Evolutionary conservation across 2,329 filamentous ascomycete genomes (phyloP).

Genomic region (Aspergillus alliaceus): DNA sequence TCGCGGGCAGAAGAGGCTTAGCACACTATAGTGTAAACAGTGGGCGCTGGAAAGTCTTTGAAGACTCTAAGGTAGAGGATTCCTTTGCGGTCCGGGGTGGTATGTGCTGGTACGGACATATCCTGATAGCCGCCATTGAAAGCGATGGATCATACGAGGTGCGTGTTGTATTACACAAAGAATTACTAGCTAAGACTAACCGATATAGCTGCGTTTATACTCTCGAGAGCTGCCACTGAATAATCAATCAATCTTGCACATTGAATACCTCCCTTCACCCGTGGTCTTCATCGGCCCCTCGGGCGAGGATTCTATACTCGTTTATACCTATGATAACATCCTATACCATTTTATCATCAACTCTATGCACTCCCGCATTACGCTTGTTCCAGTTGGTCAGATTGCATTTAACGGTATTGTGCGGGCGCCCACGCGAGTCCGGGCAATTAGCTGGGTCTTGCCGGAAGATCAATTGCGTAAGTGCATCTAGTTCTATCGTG

Average conservation of each 20-base stretch:
- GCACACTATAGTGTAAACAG: slow-evolving; percentile 96
- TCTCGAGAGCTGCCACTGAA: slow-evolving; percentile 82
- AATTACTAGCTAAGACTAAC: slow-evolving; percentile 7
- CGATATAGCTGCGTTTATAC: slow-evolving; percentile 72
- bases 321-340: slow-evolving; percentile 96
- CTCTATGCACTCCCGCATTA: slow-evolving; percentile 68
- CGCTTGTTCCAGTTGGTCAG: slow-evolving; percentile 89
- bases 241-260: slow-evolving; percentile 69
- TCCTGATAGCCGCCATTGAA: slow-evolving; percentile 91
- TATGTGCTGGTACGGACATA: slow-evolving; percentile 98
- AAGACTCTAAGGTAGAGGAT: slow-evolving; percentile 76
- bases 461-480: slow-evolving; percentile 81
- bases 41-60: slow-evolving; percentile 93
- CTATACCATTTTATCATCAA: slow-evolving; percentile 91
- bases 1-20: slow-evolving; percentile 89
- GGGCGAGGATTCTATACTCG: slow-evolving; percentile 89
- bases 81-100: slow-evolving; percentile 91
- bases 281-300: slow-evolving; percentile 88
- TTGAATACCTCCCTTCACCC: slow-evolving; percentile 75
- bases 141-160: slow-evolving; percentile 75
- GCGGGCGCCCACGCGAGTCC: slow-evolving; percentile 84
- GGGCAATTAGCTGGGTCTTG: slow-evolving; percentile 92
- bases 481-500: slow-evolving; percentile 23
- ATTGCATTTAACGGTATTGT: slow-evolving; percentile 98
- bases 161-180: slow-evolving; percentile 10